These are phyloP conservation scores for Oryza australiensis DNA, from an alignment of 176 grass and related monocot genomes.

Conservation along the genomic window DNA sequence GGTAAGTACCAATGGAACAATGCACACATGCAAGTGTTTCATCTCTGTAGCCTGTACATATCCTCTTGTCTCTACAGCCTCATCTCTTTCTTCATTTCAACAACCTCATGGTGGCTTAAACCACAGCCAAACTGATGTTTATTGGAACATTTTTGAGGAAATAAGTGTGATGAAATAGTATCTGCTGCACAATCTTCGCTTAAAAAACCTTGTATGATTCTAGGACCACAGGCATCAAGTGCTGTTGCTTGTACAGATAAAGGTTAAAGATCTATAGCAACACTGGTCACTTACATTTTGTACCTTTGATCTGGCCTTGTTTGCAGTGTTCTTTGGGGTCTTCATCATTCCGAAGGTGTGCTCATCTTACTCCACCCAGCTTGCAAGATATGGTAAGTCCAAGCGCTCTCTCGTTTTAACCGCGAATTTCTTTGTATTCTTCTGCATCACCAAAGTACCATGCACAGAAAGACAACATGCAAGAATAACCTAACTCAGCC, in stretches of 20 bases:
- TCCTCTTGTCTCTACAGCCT: background rate
- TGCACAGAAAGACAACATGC: background rate
- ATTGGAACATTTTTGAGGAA: background rate
- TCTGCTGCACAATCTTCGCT: conserved; percentile 8
- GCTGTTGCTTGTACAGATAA: conserved; percentile 22
- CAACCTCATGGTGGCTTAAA: background rate
- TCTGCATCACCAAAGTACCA: background rate
- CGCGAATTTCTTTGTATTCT: background rate
- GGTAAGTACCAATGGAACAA: conserved; percentile 46
- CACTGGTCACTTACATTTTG: conserved; percentile 31
- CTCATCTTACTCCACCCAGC: conserved; percentile 86
- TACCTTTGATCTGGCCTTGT: conserved; percentile 24
- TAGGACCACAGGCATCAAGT: conserved; percentile 29
- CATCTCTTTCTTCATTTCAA: conserved; percentile 4
- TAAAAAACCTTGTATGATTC: background rate
- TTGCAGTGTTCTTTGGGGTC: conserved; percentile 90
- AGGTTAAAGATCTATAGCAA: conserved; percentile 24
- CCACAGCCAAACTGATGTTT: background rate
- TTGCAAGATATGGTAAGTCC: conserved; percentile 80
- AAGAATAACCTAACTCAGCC: background rate
- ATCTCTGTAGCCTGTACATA: background rate
- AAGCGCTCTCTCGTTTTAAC: conserved; percentile 4
- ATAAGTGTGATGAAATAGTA: background rate
- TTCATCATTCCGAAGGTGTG: conserved; percentile 94
- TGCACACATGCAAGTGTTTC: background rate